Evolutionary conservation across 176 grass and related monocot genomes (phyloP), one percentile per base, ranked within the genome.

Genomic region (Ensete ventricosum): DNA sequence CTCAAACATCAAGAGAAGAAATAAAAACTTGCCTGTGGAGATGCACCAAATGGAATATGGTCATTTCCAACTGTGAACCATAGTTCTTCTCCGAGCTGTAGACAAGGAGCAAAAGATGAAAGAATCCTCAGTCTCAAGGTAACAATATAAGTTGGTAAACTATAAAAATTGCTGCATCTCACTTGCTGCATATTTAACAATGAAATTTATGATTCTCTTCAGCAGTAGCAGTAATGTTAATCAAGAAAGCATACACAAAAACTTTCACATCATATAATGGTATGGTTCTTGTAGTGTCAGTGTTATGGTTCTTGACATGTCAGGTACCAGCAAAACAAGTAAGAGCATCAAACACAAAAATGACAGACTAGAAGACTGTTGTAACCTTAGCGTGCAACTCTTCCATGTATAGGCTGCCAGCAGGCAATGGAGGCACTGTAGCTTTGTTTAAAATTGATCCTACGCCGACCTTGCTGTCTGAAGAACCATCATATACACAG

Each of bases 401-500:
- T 84, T 99, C 95, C 95, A 99, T 99, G 78, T 99, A 99, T 51
- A 99, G 74, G 75, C 84, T 94, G 69, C 95, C 95, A 68, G 82
- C 34, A 71, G 91, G 88, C 53, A 99, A 81, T 25, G 88, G 78
- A 80, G 95, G 95, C 23, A 99, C 86, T 75, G 52, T 66, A 16
- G 95, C 95, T 84, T 91, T 94, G 80, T 94, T 67, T 86, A 99
- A 91, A 77, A 88, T 71, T 22, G 88, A 84, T 14, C 95, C 95
- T 78, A 99, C 88, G 65, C 95, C 95, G 52, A 99, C 95, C 62
- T 99, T 99, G 76, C 86, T 77, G 76, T 89, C 91, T 34, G 88
- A 86, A 14, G 95, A 91, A 52, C 79, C 81, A 84, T 99, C 95
- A 78, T 91, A 99, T 79, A 99, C 80, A 78, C 82, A 94, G 52